A percentile compares a stretch with the other conserved stretches of the same genome.
These are phyloP conservation scores for Hirsutella minnesotensis DNA, from an alignment of 2,329 filamentous ascomycete species.

Conservation along the genomic window DNA sequence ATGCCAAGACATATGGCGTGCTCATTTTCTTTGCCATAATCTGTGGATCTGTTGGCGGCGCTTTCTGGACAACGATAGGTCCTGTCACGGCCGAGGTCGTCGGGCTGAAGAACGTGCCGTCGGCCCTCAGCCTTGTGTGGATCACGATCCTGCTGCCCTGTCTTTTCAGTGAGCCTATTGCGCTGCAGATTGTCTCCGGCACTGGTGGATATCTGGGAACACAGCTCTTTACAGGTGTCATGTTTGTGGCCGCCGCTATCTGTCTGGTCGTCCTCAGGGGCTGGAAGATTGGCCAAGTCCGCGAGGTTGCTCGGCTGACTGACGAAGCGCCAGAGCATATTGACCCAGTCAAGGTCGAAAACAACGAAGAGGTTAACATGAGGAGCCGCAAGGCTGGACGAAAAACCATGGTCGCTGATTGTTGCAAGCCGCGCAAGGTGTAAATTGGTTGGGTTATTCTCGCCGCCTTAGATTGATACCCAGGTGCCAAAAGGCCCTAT, in stretches of 20 bases:
- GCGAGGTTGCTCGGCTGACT: slow-evolving; percentile 18
- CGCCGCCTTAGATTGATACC: background rate
- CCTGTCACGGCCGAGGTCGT: slow-evolving; percentile 66
- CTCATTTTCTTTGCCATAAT: slow-evolving; percentile 61
- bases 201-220: slow-evolving; percentile 37
- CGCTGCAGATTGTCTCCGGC: slow-evolving; percentile 36
- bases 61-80: slow-evolving; percentile 57
- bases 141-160: slow-evolving; percentile 57
- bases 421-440: slow-evolving; percentile 16
- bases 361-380: slow-evolving; percentile 16
- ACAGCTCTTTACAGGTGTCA: slow-evolving; percentile 47
- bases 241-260: slow-evolving; percentile 40
- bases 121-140: slow-evolving; percentile 60
- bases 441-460: slow-evolving; percentile 4
- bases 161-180: slow-evolving; percentile 57
- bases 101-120: slow-evolving; percentile 55
- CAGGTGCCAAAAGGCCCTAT: background rate
- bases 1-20: slow-evolving; percentile 49
- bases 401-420: slow-evolving; percentile 19
- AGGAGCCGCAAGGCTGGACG: slow-evolving; percentile 17
- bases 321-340: slow-evolving; percentile 17
- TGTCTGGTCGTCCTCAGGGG: slow-evolving; percentile 21
- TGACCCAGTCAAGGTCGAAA: slow-evolving; percentile 17
- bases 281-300: slow-evolving; percentile 25
- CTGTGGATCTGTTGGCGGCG: slow-evolving; percentile 59